phyloP scores from a whole-genome alignment of 495 filamentous ascomycete species.

The Pyrenula aspistea region DNA sequence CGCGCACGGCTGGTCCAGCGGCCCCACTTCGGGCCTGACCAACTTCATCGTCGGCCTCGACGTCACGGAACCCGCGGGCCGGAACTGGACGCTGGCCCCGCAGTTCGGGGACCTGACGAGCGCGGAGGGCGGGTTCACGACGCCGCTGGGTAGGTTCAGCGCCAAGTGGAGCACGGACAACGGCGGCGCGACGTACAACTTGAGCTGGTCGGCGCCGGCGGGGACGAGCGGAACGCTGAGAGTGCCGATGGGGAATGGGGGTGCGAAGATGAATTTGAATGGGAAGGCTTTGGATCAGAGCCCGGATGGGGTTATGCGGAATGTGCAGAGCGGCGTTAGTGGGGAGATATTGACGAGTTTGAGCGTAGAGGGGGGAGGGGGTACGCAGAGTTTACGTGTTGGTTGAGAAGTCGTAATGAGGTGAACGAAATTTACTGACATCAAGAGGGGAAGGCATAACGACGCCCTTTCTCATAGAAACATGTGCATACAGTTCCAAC shows the following conservation, averaged over 20 bases:
- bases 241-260: conserved; percentile 15
- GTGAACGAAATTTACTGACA: no score
- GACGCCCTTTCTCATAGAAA: no score
- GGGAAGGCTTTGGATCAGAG: conserved; percentile 12
- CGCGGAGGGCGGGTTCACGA: conserved; percentile 44
- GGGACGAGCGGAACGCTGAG: conserved; percentile 33
- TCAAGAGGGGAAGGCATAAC: no score
- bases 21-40: conserved; percentile 43
- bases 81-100: conserved; percentile 38
- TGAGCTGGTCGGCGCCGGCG: conserved; percentile 28
- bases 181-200: conserved; percentile 14
- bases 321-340: not conserved
- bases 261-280: conserved; percentile 19
- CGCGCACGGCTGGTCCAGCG: conserved; percentile 49
- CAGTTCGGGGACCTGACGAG: conserved; percentile 35
- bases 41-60: conserved; percentile 42
- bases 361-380: not conserved
- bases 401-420: no score
- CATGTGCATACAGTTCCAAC: no score
- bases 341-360: not conserved
- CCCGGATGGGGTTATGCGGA: conserved; percentile 1
- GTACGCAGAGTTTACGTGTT: not conserved
- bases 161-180: conserved; percentile 21
- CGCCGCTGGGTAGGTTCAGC: conserved; percentile 37
- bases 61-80: conserved; percentile 31